phyloP scores from a whole-genome alignment of 345 rosid genomes.

The Carallia brachiata region DNA sequence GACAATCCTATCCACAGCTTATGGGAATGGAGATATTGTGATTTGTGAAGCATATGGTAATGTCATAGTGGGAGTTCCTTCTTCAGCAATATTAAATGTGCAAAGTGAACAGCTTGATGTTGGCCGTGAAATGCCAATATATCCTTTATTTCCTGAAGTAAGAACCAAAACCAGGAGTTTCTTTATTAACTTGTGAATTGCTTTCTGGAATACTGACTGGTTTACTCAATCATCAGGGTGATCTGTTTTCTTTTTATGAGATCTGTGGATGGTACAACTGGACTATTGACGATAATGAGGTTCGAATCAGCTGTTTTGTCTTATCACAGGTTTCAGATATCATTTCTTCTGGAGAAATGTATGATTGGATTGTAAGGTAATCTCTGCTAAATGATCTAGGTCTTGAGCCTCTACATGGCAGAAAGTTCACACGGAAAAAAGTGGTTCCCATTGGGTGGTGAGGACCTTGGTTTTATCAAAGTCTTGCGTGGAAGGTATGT shows the following conservation, averaged over 20 bases:
- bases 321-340: slow-evolving; percentile 12
- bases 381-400: slow-evolving; percentile 39
- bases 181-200: slow-evolving; percentile 11
- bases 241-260: slow-evolving; percentile 75
- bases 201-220: slow-evolving; percentile 23
- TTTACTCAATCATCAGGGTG: slow-evolving; percentile 53
- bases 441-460: slow-evolving; percentile 30
- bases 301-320: slow-evolving; percentile 25
- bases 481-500: slow-evolving; percentile 74
- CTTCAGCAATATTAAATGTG: slow-evolving; percentile 53
- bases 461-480: slow-evolving; percentile 55
- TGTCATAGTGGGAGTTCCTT: slow-evolving; percentile 71
- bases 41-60: slow-evolving; percentile 64
- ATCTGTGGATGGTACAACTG: slow-evolving; percentile 70
- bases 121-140: slow-evolving; percentile 67
- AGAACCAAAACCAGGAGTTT: slow-evolving; percentile 32
- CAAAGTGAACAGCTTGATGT: slow-evolving; percentile 84
- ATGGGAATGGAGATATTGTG: slow-evolving; percentile 50
- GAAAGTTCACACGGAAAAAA: slow-evolving; percentile 31
- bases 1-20: slow-evolving; percentile 66
- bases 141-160: slow-evolving; percentile 78
- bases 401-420: slow-evolving; percentile 43
- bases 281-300: slow-evolving; percentile 78
- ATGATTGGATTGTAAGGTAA: neutral
- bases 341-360: slow-evolving; percentile 7